Conservation (phyloP, 768 basidiomycete genomes). For the Mycena maculata region DNA sequence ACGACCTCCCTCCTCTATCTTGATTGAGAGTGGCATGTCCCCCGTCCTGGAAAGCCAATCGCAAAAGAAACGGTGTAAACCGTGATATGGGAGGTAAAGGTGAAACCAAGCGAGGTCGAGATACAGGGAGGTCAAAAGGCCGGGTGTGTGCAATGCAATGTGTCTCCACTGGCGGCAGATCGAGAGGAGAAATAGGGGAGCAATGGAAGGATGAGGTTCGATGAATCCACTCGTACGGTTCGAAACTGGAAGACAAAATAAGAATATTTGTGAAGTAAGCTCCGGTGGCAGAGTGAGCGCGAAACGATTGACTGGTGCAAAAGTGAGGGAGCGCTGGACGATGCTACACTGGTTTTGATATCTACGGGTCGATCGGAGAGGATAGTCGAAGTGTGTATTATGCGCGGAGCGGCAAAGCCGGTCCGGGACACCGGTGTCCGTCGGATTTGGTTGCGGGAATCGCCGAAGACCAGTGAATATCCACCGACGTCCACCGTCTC, state of each 20-base stretch:
- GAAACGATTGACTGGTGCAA: conserved; percentile 11
- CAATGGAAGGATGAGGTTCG: neutral
- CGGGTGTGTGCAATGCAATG: conserved; percentile 13
- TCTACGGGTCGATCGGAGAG: neutral
- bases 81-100: no score
- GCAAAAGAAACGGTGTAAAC: neutral
- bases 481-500: no score
- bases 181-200: conserved; percentile 18
- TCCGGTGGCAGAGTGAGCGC: conserved; percentile 20
- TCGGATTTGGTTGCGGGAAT: no score
- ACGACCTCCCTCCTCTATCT: neutral
- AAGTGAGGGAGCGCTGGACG: conserved; percentile 3
- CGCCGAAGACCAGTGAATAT: no score
- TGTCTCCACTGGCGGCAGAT: conserved; percentile 26
- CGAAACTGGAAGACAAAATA: neutral
- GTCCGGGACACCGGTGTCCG: no score
- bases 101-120: conserved; percentile 4
- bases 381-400: no score
- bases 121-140: conserved; percentile 28
- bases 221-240: conserved; percentile 18
- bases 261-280: no score
- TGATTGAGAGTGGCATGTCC: conserved; percentile 11
- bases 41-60: conserved; percentile 11
- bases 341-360: conserved; percentile 12
- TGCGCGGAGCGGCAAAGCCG: no score